Conservation (phyloP, 1,284 basidiomycete species). For the Cryptococcus hybrid region DNA sequence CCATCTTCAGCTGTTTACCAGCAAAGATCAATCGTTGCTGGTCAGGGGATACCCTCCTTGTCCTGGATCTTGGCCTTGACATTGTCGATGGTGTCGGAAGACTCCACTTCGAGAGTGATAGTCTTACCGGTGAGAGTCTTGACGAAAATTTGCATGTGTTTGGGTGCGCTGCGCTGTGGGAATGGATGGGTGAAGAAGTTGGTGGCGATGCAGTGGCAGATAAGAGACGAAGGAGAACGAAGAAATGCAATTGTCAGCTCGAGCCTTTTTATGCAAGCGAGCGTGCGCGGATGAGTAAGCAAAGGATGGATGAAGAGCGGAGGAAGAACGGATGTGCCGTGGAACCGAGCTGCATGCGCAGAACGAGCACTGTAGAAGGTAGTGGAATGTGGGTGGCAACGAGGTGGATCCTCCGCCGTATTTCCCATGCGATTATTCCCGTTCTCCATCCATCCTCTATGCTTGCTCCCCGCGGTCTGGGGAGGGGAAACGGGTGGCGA, state of each 20-base stretch:
- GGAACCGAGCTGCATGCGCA: background rate
- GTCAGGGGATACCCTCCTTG: background rate
- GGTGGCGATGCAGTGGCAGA: background rate
- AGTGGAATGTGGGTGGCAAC: background rate
- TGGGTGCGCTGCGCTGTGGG: background rate
- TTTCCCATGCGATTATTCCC: background rate
- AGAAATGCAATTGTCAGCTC: background rate
- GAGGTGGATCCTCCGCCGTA: background rate
- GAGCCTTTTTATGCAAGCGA: too few species aligned
- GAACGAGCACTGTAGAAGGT: background rate
- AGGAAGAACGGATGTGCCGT: background rate
- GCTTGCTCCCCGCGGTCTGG: background rate
- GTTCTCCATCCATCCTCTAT: background rate
- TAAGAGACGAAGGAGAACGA: background rate
- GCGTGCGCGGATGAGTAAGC: background rate
- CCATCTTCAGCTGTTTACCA: background rate
- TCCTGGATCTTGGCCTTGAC: too few species aligned
- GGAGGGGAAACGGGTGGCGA: background rate
- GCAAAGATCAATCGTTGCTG: background rate
- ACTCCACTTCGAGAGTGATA: too few species aligned
- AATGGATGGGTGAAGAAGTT: background rate
- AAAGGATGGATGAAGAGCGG: conserved; percentile 1
- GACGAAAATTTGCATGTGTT: background rate
- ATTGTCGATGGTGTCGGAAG: too few species aligned
- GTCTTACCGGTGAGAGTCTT: too few species aligned